phyloP scores from a whole-genome alignment of 2,329 filamentous ascomycete genomes.

The Epichloe gansuensis region DNA sequence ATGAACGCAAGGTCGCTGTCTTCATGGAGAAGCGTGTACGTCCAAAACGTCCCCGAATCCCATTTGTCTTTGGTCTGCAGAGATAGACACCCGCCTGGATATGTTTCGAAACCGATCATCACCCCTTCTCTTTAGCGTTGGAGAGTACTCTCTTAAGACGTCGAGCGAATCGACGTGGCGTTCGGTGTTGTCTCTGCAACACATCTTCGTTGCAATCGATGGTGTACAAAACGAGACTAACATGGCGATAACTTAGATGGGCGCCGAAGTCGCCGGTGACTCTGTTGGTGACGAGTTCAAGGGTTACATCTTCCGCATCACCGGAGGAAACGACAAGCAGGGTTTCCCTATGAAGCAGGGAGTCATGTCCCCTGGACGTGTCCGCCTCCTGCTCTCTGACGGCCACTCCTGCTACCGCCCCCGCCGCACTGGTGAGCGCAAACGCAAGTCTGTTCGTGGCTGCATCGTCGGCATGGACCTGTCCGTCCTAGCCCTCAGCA shows the following conservation, averaged over 20 bases:
- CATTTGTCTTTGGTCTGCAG: background rate
- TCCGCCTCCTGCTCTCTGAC: slow-evolving; percentile 86
- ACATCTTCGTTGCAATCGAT: background rate
- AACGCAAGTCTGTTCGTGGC: slow-evolving; percentile 97
- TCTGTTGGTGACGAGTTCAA: slow-evolving; percentile 98
- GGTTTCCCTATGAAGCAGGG: slow-evolving; percentile 99
- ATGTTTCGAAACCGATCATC: background rate
- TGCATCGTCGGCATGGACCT: slow-evolving; percentile 97
- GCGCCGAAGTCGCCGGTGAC: slow-evolving; percentile 84
- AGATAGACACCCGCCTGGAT: background rate
- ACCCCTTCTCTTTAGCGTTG: background rate
- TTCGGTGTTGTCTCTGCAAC: background rate
- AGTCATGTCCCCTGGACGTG: slow-evolving; percentile 97
- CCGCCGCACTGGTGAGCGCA: slow-evolving; percentile 95
- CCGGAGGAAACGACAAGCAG: slow-evolving; percentile 99
- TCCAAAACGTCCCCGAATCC: slow-evolving; percentile 14
- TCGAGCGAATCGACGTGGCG: background rate
- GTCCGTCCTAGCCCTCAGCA: slow-evolving; percentile 81
- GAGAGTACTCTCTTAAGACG: background rate
- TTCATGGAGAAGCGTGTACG: slow-evolving; percentile 96
- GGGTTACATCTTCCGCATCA: slow-evolving; percentile 99
- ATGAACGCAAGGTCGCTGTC: slow-evolving; percentile 97
- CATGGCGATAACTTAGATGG: slow-evolving; percentile 46
- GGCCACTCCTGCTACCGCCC: slow-evolving; percentile 99
- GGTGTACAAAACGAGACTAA: slow-evolving; percentile 16